These are phyloP conservation scores for Dillenia turbinata DNA, from an alignment of 164 flowering plant species.

Conservation along the genomic window DNA sequence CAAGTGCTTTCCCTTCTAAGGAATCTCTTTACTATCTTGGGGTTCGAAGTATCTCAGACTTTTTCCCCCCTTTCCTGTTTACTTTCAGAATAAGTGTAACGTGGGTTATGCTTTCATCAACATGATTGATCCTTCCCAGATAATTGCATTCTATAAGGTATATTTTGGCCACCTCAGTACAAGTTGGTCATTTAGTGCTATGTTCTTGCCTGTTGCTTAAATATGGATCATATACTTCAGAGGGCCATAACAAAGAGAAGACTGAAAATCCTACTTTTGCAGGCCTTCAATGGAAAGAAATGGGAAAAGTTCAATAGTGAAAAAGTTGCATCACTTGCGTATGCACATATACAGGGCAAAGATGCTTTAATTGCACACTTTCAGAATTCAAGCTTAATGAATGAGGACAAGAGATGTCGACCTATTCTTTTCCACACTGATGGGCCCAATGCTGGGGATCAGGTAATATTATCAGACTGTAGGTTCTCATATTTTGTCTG, in stretches of 20 bases:
- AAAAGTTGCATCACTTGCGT: constrained; percentile 85
- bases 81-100: constrained; percentile 78
- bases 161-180: constrained; percentile 1
- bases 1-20: constrained; percentile 13
- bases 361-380: constrained; percentile 82
- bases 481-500: no score
- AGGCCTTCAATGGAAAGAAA: constrained; percentile 83
- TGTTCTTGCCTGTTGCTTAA: no score
- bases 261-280: constrained; percentile 9
- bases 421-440: constrained; percentile 84
- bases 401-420: constrained; percentile 89
- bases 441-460: constrained; percentile 93
- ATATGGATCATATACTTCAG: no score
- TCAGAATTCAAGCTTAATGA: constrained; percentile 93
- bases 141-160: constrained; percentile 72
- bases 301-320: constrained; percentile 97
- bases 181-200: not conserved
- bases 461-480: constrained; percentile 27
- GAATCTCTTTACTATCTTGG: no score
- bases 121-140: constrained; percentile 62
- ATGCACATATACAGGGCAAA: constrained; percentile 89
- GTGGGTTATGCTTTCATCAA: constrained; percentile 94
- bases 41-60: no score
- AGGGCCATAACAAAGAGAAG: no score
- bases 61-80: not conserved